These are phyloP conservation scores for Delonix regia DNA, from an alignment of 306 rosid species.

Conservation along the genomic window DNA sequence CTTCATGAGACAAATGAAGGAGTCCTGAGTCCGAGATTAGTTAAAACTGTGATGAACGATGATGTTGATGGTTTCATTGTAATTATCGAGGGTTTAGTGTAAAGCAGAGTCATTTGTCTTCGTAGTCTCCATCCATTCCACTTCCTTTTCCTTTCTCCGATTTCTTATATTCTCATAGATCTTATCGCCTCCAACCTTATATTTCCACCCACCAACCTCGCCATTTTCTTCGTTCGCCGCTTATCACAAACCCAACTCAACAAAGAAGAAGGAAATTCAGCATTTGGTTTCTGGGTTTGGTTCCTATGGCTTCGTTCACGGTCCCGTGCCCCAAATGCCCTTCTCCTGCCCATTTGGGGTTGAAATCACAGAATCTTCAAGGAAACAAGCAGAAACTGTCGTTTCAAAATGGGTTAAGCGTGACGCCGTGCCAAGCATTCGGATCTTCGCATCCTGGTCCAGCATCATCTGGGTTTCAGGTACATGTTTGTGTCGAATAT, in stretches of 20 bases:
- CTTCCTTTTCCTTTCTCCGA: conserved; percentile 16
- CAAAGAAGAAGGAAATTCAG: not conserved
- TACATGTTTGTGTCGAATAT: conserved; percentile 24
- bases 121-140: conserved; percentile 39
- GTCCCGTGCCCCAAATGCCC: conserved; percentile 65
- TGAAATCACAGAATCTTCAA: conserved; percentile 32
- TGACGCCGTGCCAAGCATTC: conserved; percentile 41
- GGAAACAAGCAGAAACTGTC: conserved; percentile 28
- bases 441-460: conserved; percentile 49
- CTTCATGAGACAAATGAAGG: conserved; percentile 18
- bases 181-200: conserved; percentile 37
- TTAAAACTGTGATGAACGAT: conserved; percentile 30
- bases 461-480: conserved; percentile 40
- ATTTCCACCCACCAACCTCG: conserved; percentile 35
- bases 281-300: conserved; percentile 36
- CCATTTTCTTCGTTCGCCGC: conserved; percentile 20
- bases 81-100: conserved; percentile 43
- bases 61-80: conserved; percentile 42
- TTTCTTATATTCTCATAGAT: conserved; percentile 38
- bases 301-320: conserved; percentile 62
- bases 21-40: conserved; percentile 23
- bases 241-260: conserved; percentile 27
- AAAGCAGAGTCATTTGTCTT: not conserved
- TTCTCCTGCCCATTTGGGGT: conserved; percentile 38
- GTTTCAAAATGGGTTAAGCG: conserved; percentile 40